These are phyloP conservation scores for Zygoascus biomembranicola DNA, from an alignment of 805 yeast species.

Conservation along the genomic window DNA sequence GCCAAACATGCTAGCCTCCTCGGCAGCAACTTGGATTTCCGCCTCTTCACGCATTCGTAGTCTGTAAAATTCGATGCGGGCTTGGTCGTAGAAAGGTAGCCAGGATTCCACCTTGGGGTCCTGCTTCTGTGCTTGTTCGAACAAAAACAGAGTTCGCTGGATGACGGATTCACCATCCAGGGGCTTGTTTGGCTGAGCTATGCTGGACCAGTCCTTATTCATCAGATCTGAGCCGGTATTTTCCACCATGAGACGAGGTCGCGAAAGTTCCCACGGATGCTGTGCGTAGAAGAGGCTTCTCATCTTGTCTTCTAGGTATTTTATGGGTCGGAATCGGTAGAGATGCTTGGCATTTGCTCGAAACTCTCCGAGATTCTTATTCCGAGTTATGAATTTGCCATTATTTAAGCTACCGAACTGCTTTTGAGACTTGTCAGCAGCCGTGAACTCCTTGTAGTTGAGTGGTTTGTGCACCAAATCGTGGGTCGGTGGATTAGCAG, in stretches of 20 bases:
- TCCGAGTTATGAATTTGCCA: conserved; percentile 39
- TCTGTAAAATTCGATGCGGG: conserved; percentile 82
- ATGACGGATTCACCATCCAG: conserved; percentile 88
- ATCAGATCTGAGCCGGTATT: conserved; percentile 50
- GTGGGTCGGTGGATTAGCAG: conserved; percentile 69
- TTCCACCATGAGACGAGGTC: conserved; percentile 79
- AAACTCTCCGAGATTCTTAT: conserved; percentile 27
- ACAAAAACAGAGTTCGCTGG: conserved; percentile 57
- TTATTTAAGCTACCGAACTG: conserved; percentile 6
- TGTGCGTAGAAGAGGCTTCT: conserved; percentile 78
- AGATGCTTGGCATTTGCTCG: conserved; percentile 29
- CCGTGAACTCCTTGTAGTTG: conserved; percentile 17
- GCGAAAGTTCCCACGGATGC: conserved; percentile 97
- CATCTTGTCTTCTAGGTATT: conserved; percentile 68
- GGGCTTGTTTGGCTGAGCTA: conserved; percentile 64
- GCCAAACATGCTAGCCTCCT: conserved; percentile 83
- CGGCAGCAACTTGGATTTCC: conserved; percentile 60
- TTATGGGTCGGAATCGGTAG: conserved; percentile 45
- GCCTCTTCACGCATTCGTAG: conserved; percentile 78
- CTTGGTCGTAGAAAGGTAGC: conserved; percentile 69
- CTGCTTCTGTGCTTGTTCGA: conserved; percentile 29
- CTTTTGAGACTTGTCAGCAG: conserved; percentile 17
- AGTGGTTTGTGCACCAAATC: conserved; percentile 44
- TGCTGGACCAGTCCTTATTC: conserved; percentile 64
- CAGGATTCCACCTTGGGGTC: conserved; percentile 15